Base-by-base conservation (phyloP, 208 protist species). In the Trypanosoma caninum region DNA sequence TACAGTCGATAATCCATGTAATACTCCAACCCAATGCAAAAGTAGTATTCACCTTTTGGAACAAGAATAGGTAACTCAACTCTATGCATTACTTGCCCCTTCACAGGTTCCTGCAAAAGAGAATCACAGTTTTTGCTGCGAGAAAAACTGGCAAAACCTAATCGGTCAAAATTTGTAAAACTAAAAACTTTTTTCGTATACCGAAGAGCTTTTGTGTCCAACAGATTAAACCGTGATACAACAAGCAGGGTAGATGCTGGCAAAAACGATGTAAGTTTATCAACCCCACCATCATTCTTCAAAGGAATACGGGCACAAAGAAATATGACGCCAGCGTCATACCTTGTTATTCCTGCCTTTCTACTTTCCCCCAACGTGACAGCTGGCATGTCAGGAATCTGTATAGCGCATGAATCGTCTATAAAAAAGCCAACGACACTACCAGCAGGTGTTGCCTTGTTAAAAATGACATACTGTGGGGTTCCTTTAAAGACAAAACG, bases 31-130 rank as follows among this genome's bases (percentile, higher is more conserved):
- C 77, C 52, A 9, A 28, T 20, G 33, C 84, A 91, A 33, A 87
- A 73, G 60, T 84, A 87, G 64, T 91, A 91, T 14, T 35, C 56
- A 1, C 84, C 84, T 22, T 52, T 65, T 2, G 75, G 74, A 10
- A 79, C 80, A 13, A 52, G 28, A 30, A 91, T 68, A 25, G 44
- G 33, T n/a, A 90, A 58, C 52, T 51, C 48, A 4, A 74, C 37
- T 1, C 25, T 25, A 28, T 71, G 58, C 56, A 65, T 33, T 33
- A 34, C 53, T 16, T 45, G 56, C 27, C 59, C 55, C 11, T 28
- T 22, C 2, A 44, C 30, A 11, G 75, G 59, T 18, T 52, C 47
- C 56, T 89, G 78, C 18, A 75, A 51, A 27, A 89, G 54, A 16
- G 61, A 56, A 16, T 62, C 22, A 60, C 82, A 89, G 14, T 59